These are phyloP conservation scores for Clohesyomyces aquaticus DNA, from an alignment of 495 filamentous ascomycete genomes.

Conservation along the genomic window DNA sequence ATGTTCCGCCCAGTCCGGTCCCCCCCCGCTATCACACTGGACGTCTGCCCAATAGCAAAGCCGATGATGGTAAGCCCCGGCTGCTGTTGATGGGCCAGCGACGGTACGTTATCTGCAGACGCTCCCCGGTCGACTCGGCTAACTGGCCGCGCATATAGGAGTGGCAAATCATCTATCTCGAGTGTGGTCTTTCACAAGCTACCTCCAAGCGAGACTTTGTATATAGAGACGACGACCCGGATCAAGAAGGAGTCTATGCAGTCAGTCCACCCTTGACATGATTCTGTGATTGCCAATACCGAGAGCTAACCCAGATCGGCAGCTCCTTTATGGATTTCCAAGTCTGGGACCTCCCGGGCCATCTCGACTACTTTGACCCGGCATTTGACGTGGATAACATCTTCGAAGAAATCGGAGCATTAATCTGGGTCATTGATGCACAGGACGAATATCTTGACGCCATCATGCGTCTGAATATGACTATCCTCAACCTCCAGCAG, in stretches of 20 bases:
- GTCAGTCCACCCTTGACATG: constrained; percentile 61
- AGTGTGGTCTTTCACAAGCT: constrained; percentile 98
- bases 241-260: constrained; percentile 93
- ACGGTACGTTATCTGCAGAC: constrained; percentile 60
- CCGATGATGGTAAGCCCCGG: constrained; percentile 70
- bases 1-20: constrained; percentile 41
- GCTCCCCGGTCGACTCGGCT: constrained; percentile 30
- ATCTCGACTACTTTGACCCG: constrained; percentile 84
- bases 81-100: constrained; percentile 94
- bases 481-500: constrained; percentile 83
- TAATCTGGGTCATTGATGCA: constrained; percentile 98
- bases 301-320: constrained; percentile 9
- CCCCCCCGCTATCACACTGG: constrained; percentile 47
- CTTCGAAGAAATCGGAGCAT: constrained; percentile 87
- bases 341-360: constrained; percentile 95
- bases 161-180: constrained; percentile 95
- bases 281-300: not conserved
- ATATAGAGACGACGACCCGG: constrained; percentile 87
- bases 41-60: constrained; percentile 46
- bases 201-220: constrained; percentile 90
- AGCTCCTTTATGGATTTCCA: constrained; percentile 99
- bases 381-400: constrained; percentile 88
- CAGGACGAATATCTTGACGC: constrained; percentile 96
- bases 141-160: constrained; percentile 59
- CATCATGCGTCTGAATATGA: constrained; percentile 80